Conservation (phyloP, 2,329 filamentous ascomycete genomes). For the Fusarium sterilihyphosum region DNA sequence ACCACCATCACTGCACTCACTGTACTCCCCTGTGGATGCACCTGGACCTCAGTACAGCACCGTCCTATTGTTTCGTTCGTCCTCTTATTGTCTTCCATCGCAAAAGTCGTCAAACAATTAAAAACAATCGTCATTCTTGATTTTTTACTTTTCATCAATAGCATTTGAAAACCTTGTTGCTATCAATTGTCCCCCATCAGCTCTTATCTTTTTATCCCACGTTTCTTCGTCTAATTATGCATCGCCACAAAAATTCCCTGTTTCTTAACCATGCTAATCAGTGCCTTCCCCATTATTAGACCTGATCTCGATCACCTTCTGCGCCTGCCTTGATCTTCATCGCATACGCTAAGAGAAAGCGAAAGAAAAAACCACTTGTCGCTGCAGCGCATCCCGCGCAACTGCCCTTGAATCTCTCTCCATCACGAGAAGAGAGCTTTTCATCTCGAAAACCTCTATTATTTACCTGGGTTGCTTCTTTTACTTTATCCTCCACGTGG, state of each 20-base stretch:
- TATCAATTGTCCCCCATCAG: background rate
- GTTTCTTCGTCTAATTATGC: constrained; percentile 4
- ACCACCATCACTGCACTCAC: constrained; percentile 3
- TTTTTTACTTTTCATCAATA: background rate
- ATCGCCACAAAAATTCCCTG: constrained; percentile 23
- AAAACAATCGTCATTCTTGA: background rate
- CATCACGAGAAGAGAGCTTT: constrained; percentile 17
- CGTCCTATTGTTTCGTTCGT: background rate
- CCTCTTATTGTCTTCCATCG: background rate
- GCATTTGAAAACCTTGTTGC: background rate
- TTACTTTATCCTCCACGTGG: constrained; percentile 28
- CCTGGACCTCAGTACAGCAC: background rate
- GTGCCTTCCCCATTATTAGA: constrained; percentile 37
- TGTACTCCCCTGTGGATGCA: constrained; percentile 8
- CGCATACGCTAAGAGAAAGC: constrained; percentile 35
- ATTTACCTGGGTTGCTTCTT: constrained; percentile 10
- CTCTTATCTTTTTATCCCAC: background rate
- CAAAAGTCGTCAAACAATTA: constrained; percentile 5
- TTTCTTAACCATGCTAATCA: constrained; percentile 36
- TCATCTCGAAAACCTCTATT: constrained; percentile 8
- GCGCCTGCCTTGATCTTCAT: constrained; percentile 20
- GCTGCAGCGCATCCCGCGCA: background rate
- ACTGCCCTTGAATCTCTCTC: constrained; percentile 11
- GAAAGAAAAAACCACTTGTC: constrained; percentile 9
- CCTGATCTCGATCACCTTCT: constrained; percentile 28